phyloP scores from a whole-genome alignment of 2,329 filamentous ascomycete genomes.

The Venturia pyrina region DNA sequence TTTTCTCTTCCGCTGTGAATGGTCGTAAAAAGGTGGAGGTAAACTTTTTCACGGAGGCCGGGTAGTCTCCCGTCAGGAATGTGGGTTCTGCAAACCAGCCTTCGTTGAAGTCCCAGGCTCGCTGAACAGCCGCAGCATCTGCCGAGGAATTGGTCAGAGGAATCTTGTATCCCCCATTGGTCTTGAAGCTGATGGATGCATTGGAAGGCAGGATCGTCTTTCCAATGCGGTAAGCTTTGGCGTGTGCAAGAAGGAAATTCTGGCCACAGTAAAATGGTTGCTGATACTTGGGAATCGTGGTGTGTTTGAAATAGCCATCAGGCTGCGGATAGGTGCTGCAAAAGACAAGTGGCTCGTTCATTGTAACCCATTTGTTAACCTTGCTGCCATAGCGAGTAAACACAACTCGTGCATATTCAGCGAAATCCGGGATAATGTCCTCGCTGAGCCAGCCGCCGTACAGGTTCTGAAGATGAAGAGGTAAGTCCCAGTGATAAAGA shows the following conservation, averaged over 20 bases:
- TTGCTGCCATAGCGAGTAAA: conserved; percentile 63
- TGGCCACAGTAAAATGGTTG: conserved; percentile 47
- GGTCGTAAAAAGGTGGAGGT: conserved; percentile 22
- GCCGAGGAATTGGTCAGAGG: conserved; percentile 67
- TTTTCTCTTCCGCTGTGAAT: conserved; percentile 25
- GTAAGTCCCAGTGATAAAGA: conserved; percentile 81
- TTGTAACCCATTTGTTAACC: conserved; percentile 83
- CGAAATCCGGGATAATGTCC: conserved; percentile 76
- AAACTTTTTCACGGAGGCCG: conserved; percentile 40
- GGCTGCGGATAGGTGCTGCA: conserved; percentile 60
- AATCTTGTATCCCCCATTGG: conserved; percentile 70
- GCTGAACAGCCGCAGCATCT: conserved; percentile 68
- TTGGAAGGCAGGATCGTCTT: conserved; percentile 54
- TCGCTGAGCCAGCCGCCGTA: conserved; percentile 76
- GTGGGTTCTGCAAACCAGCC: conserved; percentile 83
- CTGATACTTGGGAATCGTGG: conserved; percentile 66
- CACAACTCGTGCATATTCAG: conserved; percentile 64
- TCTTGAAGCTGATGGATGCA: conserved; percentile 70
- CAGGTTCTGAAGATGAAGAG: conserved; percentile 65
- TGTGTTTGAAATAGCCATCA: conserved; percentile 71
- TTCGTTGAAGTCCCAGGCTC: conserved; percentile 81
- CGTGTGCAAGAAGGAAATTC: conserved; percentile 70
- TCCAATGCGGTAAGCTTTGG: conserved; percentile 69
- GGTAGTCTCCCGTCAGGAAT: conserved; percentile 70
- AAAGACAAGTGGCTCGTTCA: conserved; percentile 69